phyloP scores from a whole-genome alignment of 2,329 filamentous ascomycete genomes.

The Talaromyces marneffei region DNA sequence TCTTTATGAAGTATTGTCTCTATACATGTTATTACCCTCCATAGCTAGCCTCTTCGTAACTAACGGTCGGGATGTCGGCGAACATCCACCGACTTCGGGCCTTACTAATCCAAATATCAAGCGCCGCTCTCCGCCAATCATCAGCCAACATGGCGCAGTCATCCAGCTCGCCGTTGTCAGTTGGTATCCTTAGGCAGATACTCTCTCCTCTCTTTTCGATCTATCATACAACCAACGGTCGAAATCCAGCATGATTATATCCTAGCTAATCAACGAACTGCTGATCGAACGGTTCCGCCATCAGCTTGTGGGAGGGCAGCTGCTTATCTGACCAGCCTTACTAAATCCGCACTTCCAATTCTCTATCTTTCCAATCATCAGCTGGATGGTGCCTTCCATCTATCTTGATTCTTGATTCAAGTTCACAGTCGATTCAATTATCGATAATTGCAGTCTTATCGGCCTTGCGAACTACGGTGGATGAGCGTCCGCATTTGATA shows the following conservation, averaged over 20 bases:
- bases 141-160: not conserved
- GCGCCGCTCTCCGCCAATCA: not conserved
- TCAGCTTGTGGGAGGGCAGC: not conserved
- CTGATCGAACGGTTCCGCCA: not conserved
- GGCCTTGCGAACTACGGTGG: not conserved
- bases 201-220: not conserved
- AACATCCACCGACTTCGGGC: not conserved
- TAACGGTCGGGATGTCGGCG: not conserved
- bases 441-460: not conserved
- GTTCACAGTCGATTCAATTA: not conserved
- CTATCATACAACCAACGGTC: not conserved
- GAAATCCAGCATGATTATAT: not conserved
- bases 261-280: not conserved
- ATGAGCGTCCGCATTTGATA: not conserved
- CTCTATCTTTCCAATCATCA: not conserved
- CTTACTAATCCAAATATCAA: not conserved
- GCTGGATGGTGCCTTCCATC: not conserved
- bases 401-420: not conserved
- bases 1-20: not conserved
- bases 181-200: not conserved
- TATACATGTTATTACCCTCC: not conserved
- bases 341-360: not conserved
- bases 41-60: not conserved
- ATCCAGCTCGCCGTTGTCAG: not conserved
- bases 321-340: not conserved